These are phyloP conservation scores for Coniochaeta sp. DNA, from an alignment of 2,329 filamentous ascomycete genomes.

Conservation along the genomic window DNA sequence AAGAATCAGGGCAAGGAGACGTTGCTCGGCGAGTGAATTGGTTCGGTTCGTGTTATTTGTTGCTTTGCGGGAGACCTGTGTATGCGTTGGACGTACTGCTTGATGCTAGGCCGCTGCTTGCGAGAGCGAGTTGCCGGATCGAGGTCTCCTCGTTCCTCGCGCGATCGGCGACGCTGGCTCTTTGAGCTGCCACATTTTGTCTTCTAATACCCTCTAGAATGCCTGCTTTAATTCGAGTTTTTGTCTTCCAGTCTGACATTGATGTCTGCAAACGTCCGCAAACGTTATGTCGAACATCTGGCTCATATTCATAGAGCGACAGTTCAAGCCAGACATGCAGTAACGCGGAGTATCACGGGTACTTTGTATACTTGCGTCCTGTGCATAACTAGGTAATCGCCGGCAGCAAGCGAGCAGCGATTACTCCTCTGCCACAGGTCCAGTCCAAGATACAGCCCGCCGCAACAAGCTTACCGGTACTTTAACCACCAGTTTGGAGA, in stretches of 20 bases:
- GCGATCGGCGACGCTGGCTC: background rate
- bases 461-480: no score
- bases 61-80: background rate
- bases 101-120: background rate
- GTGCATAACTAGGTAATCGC: no score
- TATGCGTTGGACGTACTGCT: background rate
- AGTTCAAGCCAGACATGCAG: no score
- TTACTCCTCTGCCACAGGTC: no score
- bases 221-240: background rate
- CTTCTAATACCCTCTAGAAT: background rate
- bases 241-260: background rate
- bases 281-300: no score
- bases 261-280: no score
- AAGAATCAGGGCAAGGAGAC: constrained; percentile 16
- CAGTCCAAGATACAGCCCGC: no score
- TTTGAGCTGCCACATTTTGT: background rate
- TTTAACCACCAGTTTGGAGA: no score
- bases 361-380: no score
- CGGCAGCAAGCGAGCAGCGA: no score
- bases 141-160: background rate
- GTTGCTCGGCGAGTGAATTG: background rate
- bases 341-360: no score
- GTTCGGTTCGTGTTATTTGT: background rate
- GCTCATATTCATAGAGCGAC: no score
- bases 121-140: background rate